Conservation (phyloP, 2,329 filamentous ascomycete species). For the Xylogone sp. region DNA sequence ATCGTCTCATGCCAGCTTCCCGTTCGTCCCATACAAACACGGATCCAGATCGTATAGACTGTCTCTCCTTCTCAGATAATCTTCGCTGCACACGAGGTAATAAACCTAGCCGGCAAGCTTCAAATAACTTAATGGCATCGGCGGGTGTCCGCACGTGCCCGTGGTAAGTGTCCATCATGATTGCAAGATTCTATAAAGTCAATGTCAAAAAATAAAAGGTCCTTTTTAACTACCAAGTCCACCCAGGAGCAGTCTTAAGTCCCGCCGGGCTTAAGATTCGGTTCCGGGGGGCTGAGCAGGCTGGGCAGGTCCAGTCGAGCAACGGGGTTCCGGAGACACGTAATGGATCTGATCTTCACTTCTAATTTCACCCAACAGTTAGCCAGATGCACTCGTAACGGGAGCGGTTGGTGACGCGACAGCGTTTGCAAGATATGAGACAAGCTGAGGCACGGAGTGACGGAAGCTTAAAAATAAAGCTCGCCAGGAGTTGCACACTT, state of each 20-base stretch:
- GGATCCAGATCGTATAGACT: slow-evolving; percentile 92
- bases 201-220: neutral
- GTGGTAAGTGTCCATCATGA: slow-evolving; percentile 90
- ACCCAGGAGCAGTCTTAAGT: neutral
- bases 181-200: neutral
- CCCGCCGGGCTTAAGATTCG: slow-evolving; percentile 6
- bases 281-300: neutral
- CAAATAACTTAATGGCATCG: slow-evolving; percentile 98
- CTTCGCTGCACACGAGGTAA: slow-evolving; percentile 89
- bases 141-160: slow-evolving; percentile 92
- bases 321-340: neutral
- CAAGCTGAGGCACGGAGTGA: slow-evolving; percentile 22
- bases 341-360: neutral
- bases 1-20: slow-evolving; percentile 95
- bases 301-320: neutral
- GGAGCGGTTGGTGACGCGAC: slow-evolving; percentile 10
- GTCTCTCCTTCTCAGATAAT: slow-evolving; percentile 96
- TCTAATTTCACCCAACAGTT: slow-evolving; percentile 8
- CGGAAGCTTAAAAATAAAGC: slow-evolving; percentile 21
- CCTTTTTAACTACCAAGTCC: neutral
- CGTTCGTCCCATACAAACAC: slow-evolving; percentile 99
- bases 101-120: slow-evolving; percentile 86
- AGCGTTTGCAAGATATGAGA: slow-evolving; percentile 17
- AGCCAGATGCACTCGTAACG: slow-evolving; percentile 16
- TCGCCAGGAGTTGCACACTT: neutral